phyloP scores from a whole-genome alignment of 805 yeast species.

The Kregervanrija delftensis region DNA sequence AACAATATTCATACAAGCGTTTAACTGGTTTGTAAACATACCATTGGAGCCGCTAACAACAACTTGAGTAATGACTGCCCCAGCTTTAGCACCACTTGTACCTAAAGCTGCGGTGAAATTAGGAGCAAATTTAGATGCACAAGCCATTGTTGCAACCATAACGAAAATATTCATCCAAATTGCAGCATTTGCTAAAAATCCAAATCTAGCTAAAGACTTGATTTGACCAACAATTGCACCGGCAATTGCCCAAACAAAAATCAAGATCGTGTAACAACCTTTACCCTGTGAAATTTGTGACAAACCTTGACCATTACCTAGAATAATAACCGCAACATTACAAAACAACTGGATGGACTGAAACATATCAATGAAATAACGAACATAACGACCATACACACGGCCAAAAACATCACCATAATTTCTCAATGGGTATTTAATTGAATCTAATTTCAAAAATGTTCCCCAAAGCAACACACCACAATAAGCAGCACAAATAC shows the following conservation, averaged over 20 bases:
- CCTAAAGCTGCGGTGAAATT: constrained; percentile 26
- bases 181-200: constrained; percentile 37
- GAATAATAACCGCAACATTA: constrained; percentile 36
- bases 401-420: constrained; percentile 38
- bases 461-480: constrained; percentile 33
- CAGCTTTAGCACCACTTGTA: constrained; percentile 11
- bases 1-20: constrained; percentile 34
- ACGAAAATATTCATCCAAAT: constrained; percentile 41
- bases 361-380: constrained; percentile 29
- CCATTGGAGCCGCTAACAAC: constrained; percentile 22
- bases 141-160: constrained; percentile 37
- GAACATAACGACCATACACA: constrained; percentile 28
- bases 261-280: constrained; percentile 35
- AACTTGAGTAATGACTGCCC: constrained; percentile 23
- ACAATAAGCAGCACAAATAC: constrained; percentile 35
- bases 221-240: constrained; percentile 41
- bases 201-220: constrained; percentile 31
- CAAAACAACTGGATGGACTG: constrained; percentile 37
- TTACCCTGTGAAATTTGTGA: constrained; percentile 31
- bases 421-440: constrained; percentile 35
- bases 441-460: constrained; percentile 33
- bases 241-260: constrained; percentile 36
- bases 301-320: constrained; percentile 36
- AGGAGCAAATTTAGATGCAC: constrained; percentile 29
- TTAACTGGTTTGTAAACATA: constrained; percentile 12